Conservation (phyloP, 176 grass and related monocot genomes). For the Poa annua region DNA sequence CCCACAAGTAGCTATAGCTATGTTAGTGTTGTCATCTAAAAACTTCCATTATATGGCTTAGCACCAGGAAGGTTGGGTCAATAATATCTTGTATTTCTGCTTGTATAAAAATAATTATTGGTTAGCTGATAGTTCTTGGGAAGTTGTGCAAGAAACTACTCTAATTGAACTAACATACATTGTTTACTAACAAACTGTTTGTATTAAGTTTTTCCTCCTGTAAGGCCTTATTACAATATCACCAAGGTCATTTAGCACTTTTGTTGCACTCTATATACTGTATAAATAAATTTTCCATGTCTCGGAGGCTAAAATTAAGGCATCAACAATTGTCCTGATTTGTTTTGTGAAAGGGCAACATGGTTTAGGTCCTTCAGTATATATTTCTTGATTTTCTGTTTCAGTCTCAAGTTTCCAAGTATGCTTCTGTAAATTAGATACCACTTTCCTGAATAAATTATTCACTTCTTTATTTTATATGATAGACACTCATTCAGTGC, state of each 20-base stretch:
- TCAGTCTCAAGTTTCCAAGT: neutral
- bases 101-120: slow-evolving; percentile 10
- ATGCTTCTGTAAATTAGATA: neutral
- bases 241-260: neutral
- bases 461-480: slow-evolving; percentile 35
- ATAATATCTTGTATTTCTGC: slow-evolving; percentile 8
- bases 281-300: neutral
- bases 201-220: neutral
- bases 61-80: neutral
- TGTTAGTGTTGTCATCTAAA: neutral
- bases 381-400: neutral
- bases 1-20: slow-evolving; percentile 1
- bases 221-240: neutral
- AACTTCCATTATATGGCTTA: slow-evolving; percentile 16
- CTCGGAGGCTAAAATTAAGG: neutral
- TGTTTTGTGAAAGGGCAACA: slow-evolving; percentile 9
- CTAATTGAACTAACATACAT: neutral
- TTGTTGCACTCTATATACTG: neutral
- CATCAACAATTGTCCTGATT: slow-evolving; percentile 9
- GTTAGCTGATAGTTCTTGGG: neutral
- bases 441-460: neutral
- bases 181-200: slow-evolving; percentile 27
- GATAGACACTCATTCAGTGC: slow-evolving; percentile 40
- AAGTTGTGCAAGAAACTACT: slow-evolving; percentile 17
- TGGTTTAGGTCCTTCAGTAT: slow-evolving; percentile 15